phyloP scores from a whole-genome alignment of 2,329 filamentous ascomycete species.

The Thermochaetoides dissita region DNA sequence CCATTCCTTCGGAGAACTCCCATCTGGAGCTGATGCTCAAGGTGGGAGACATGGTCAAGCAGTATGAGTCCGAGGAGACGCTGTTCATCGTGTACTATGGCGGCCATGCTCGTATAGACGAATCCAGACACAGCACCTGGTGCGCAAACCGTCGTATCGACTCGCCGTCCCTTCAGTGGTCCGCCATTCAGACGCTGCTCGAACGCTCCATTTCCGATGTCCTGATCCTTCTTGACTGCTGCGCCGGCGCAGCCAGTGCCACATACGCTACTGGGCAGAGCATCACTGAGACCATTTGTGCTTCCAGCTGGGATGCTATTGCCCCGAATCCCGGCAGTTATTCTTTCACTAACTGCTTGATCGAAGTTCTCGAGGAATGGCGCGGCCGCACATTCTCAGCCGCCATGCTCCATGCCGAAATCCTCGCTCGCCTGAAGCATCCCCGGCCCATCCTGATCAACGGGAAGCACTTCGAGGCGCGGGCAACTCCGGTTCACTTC shows the following conservation, averaged over 20 bases:
- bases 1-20: slow-evolving; percentile 43
- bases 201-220: slow-evolving; percentile 44
- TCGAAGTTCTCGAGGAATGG: slow-evolving; percentile 46
- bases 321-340: slow-evolving; percentile 45
- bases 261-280: slow-evolving; percentile 44
- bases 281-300: slow-evolving; percentile 48
- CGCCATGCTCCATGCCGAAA: slow-evolving; percentile 47
- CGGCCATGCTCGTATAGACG: slow-evolving; percentile 45
- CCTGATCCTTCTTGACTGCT: slow-evolving; percentile 45
- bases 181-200: slow-evolving; percentile 44
- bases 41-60: slow-evolving; percentile 41
- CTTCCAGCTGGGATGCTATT: slow-evolving; percentile 48
- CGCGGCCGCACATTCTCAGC: slow-evolving; percentile 39
- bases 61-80: slow-evolving; percentile 40
- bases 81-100: slow-evolving; percentile 46
- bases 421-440: slow-evolving; percentile 46
- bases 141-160: slow-evolving; percentile 33
- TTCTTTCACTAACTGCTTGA: slow-evolving; percentile 45
- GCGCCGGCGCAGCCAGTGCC: slow-evolving; percentile 44
- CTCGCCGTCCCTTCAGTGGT: slow-evolving; percentile 26
- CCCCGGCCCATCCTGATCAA: slow-evolving; percentile 43
- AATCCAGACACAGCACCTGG: slow-evolving; percentile 46
- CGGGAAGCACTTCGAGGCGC: slow-evolving; percentile 42
- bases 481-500: slow-evolving; percentile 46
- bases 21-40: slow-evolving; percentile 45